Base-by-base conservation (phyloP, 2,329 filamentous ascomycete species). In the Claviceps sorghi region DNA sequence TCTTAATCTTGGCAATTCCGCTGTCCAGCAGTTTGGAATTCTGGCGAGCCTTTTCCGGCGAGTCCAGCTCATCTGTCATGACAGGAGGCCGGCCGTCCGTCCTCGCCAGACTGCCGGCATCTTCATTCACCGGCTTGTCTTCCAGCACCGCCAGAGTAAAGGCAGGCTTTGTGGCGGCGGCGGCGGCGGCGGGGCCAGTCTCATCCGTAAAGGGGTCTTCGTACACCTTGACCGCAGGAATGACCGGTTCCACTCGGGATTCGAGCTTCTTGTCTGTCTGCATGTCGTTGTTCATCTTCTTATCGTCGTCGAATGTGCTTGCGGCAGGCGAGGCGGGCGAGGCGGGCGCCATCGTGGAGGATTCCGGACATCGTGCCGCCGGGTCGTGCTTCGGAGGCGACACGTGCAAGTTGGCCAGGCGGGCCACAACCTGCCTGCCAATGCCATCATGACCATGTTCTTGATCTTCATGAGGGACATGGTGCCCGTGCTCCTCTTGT, bases 1-100 rank as follows among this genome's bases (percentile, higher is more conserved):
- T 75, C 58, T 81, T 81, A 58, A 90, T 83, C 57, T 86, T 84
- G 50, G 80, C 72, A 58, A 90, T 86, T 49, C 84, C 86, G 59
- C 85, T 89, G 34, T 83, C 79, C 5, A 91, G 74, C 26, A 90
- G 71, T 45, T 83, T 78, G 8, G 70, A 67, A 59, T 75, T 80
- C 57, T 82, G 79, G 48, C 74, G 75, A 4, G 68, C 61, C 59
- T 78, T 80, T 10, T 83, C 79, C 26, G 63, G 61, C 3, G 63
- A 61, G 36, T 60, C 61, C 36, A 52, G 58, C 38, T 55, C 58
- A 43, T 61, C 61, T 4, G 53, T 53, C n/a, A 54, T 21, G 4
- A 2, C 1, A 19, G 57, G 53, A 17, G 55, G 50, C 34, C 62
- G 58, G 6, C 59, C 58, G 53, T 59, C 62, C 45, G 56, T 49